phyloP scores from a whole-genome alignment of 371 early-diverging fungal species.

The Mucor sp. region DNA sequence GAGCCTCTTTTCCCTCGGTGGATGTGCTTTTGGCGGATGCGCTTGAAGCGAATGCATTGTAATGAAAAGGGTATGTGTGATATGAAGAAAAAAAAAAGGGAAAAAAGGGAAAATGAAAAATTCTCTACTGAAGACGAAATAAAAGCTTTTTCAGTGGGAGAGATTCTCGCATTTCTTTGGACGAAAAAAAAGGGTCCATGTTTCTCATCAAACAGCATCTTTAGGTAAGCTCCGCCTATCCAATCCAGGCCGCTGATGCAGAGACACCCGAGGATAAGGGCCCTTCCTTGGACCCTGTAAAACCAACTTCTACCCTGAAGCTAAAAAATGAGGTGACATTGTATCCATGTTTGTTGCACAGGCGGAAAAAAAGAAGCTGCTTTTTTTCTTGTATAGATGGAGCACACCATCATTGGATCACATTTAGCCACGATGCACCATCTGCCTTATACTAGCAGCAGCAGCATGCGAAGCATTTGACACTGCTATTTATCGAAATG shows the following conservation, averaged over 20 bases:
- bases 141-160: background rate
- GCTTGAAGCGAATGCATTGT: conserved; percentile 8
- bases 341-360: background rate
- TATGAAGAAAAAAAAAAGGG: conserved; percentile 1
- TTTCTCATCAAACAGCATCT: conserved; percentile 6
- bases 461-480: no score
- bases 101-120: conserved; percentile 4
- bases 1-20: conserved; percentile 37
- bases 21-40: background rate
- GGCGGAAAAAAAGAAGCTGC: no score
- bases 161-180: background rate
- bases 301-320: background rate
- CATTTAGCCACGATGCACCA: no score
- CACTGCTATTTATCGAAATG: no score
- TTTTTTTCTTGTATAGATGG: no score
- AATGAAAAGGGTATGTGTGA: background rate
- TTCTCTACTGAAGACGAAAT: background rate
- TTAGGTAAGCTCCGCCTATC: conserved; percentile 22
- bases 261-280: background rate
- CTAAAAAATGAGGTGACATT: background rate
- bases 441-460: no score
- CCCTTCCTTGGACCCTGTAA: conserved; percentile 2
- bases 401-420: no score
- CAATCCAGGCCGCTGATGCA: background rate
- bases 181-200: conserved; percentile 27